A percentile compares a stretch with the other conserved stretches of the same genome.
Conservation (phyloP, 164 flowering plant genomes). For the Saururus chinensis region DNA sequence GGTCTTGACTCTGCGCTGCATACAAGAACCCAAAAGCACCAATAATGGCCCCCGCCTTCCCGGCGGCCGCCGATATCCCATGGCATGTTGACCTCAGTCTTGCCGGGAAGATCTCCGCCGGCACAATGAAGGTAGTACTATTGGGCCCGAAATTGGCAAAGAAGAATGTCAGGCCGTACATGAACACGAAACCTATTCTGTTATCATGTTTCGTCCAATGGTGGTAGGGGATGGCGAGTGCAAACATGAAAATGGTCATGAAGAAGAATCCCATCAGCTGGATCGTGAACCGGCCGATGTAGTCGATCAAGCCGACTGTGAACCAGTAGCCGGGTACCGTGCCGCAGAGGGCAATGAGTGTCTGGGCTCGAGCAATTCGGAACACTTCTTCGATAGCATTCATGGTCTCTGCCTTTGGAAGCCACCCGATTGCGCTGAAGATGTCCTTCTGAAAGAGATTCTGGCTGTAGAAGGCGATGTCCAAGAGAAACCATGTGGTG, state of each 20-base stretch:
- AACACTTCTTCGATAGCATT: slow-evolving; percentile 25
- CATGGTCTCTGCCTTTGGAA: slow-evolving; percentile 21
- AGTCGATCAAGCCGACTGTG: slow-evolving; percentile 25
- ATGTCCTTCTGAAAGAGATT: slow-evolving; percentile 28
- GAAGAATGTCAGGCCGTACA: slow-evolving; percentile 15
- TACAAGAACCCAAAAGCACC: slow-evolving; percentile 18
- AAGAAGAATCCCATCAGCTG: slow-evolving; percentile 32
- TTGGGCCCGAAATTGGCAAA: slow-evolving; percentile 19
- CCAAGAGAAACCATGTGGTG: slow-evolving; percentile 32
- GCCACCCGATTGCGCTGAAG: slow-evolving; percentile 26
- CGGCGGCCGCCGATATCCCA: slow-evolving; percentile 13
- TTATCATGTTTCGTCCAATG: slow-evolving; percentile 7
- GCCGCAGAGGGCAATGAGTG: slow-evolving; percentile 25
- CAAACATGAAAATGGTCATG: slow-evolving; percentile 32
- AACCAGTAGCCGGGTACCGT: slow-evolving; percentile 34
- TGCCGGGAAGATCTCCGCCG: slow-evolving; percentile 17
- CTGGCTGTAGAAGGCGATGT: slow-evolving; percentile 34
- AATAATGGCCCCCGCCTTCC: slow-evolving; percentile 11
- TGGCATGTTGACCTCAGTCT: slow-evolving; percentile 13
- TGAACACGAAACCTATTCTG: slow-evolving; percentile 7
- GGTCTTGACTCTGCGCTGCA: slow-evolving; percentile 9
- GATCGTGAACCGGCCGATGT: slow-evolving; percentile 19
- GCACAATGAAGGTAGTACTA: slow-evolving; percentile 14
- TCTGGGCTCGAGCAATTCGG: slow-evolving; percentile 20
- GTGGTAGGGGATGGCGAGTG: slow-evolving; percentile 13